Conservation (phyloP, 495 filamentous ascomycete genomes). For the Schizothecium vesticola region DNA sequence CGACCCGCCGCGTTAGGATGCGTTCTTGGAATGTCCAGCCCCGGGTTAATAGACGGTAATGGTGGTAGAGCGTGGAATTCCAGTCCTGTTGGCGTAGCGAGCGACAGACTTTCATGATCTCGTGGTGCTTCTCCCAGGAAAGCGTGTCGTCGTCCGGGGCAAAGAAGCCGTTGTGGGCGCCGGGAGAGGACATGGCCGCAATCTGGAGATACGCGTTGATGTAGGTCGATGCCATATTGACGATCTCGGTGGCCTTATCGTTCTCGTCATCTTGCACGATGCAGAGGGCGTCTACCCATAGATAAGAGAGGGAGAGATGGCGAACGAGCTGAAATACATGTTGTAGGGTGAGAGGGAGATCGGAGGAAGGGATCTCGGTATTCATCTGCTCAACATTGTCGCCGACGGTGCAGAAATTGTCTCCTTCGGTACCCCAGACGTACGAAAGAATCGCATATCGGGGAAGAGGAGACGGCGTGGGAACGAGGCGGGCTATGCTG, state of each 20-base stretch:
- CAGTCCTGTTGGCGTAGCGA: not conserved
- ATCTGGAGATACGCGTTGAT: not conserved
- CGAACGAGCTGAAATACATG: not conserved
- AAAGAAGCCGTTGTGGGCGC: not conserved
- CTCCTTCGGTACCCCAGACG: not conserved
- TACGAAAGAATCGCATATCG: conserved; percentile 1
- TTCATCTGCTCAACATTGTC: not conserved
- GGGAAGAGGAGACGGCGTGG: not conserved
- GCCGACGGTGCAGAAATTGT: not conserved
- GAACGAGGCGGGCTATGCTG: not conserved
- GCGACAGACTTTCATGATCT: not conserved
- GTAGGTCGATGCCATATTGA: not conserved
- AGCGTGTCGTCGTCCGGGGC: not conserved
- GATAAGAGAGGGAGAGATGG: not conserved
- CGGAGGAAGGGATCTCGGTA: not conserved
- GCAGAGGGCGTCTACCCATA: conserved; percentile 4
- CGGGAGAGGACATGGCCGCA: not conserved
- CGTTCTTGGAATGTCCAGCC: conserved; percentile 7
- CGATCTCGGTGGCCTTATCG: not conserved
- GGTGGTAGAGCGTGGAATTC: not conserved
- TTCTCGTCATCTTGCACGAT: conserved; percentile 3
- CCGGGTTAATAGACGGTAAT: not conserved
- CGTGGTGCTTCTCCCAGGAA: not conserved
- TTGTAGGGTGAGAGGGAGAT: not conserved
- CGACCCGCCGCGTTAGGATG: not conserved